Base-by-base conservation (phyloP, 78 protist genomes). In the Anaeramoeba flamelloides region DNA sequence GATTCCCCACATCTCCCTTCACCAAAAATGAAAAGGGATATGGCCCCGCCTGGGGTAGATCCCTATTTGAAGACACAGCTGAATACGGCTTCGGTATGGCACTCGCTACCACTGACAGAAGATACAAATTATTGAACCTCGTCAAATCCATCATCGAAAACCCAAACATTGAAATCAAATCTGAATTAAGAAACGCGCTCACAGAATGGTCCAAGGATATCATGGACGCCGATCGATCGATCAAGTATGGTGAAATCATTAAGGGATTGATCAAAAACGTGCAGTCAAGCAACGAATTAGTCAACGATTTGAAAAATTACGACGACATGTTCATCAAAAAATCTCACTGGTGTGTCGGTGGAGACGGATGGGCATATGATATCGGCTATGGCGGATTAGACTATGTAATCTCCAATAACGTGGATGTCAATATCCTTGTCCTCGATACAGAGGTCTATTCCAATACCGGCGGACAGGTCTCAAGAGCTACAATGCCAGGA, bases 11-110 rank as follows among this genome's bases (percentile, higher is more conserved):
- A 34, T 65, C 39, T 77, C 88, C 90, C 30, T 87, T 85, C 86
- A 79, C 88, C 31, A 33, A 32, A 39, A 87, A 85, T 76, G 65
- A 79, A 36, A 17, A 84, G 76, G 92, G 92, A n/a, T 82, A 74
- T 3, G 92, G 92, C 34, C 92, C 92, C 36, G 92, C 92, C 30
- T 89, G 92, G 92, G 92, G 76, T 32, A 86, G 79, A 69, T 87
- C 90, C 32, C 77, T 89, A 31, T 89, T 89, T 77, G 92, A 89
- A 74, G 90, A 89, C 77, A 86, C 76, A 77, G 92, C 92, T 4
- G 90, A 89, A 83, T 88, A 36, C 74, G 90, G 91, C 4, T 3
- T 69, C 26, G 91, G 91, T 39, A 89, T 89, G 87, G 1, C 38
- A 36, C 8, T 79, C 36, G 87, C 86, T 26, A 0, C 1, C 64